Evolutionary conservation across 805 yeast genomes (phyloP).

Genomic region (Pichia nanzhaoensis): DNA sequence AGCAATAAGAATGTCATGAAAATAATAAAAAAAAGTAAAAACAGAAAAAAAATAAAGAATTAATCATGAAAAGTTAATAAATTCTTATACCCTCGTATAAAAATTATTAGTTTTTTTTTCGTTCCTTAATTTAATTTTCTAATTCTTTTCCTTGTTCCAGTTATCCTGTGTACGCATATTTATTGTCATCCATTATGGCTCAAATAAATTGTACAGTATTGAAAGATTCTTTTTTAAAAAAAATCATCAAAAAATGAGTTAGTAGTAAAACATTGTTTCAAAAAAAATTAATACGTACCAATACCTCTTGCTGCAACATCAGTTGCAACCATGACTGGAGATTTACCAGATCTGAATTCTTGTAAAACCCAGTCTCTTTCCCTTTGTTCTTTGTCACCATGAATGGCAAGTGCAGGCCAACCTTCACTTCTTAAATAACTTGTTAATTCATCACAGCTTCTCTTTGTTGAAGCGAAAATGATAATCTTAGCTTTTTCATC

Average conservation of each 20-base stretch:
- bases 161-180: too few species aligned
- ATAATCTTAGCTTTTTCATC: conserved; percentile 70
- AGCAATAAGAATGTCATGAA: conserved; percentile 2
- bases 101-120: background rate
- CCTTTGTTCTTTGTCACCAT: conserved; percentile 95
- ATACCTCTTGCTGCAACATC: conserved; percentile 99
- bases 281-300: conserved; percentile 60
- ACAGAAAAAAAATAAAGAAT: conserved; percentile 4
- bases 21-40: conserved; percentile 1
- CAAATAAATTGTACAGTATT: too few species aligned
- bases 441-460: conserved; percentile 95
- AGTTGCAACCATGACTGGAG: conserved; percentile 98
- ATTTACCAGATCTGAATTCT: conserved; percentile 87
- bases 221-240: background rate
- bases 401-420: conserved; percentile 98
- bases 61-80: background rate
- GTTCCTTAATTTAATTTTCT: background rate
- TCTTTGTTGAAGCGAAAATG: conserved; percentile 93
- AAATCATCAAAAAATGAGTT: conserved; percentile 4
- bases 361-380: conserved; percentile 98
- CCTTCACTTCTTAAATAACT: conserved; percentile 90
- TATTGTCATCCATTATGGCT: too few species aligned
- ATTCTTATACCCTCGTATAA: background rate
- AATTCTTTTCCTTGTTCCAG: background rate
- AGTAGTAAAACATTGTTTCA: conserved; percentile 14